Conservation (phyloP, 139 green algal genomes). For the Chlamydomonas eustigma region DNA sequence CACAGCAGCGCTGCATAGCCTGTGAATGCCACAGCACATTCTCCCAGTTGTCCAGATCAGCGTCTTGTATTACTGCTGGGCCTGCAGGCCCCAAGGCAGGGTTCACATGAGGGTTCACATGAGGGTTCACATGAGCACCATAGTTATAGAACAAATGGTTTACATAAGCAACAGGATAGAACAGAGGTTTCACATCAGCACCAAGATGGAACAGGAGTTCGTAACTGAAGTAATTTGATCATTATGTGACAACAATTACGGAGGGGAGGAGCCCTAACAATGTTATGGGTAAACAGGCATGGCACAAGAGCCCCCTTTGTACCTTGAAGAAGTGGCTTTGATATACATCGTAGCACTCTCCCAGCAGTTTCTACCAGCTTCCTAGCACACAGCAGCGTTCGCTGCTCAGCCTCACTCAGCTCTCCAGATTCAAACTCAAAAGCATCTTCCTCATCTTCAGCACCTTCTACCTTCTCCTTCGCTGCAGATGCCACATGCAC, state of each 20-base stretch:
- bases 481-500: too few relatives aligned
- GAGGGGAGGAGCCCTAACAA: too few relatives aligned
- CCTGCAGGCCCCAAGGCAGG: background rate
- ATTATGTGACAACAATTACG: too few relatives aligned
- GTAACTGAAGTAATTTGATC: too few relatives aligned
- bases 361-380: slow-evolving; percentile 10
- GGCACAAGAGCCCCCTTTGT: too few relatives aligned
- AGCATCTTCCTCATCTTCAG: background rate
- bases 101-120: too few relatives aligned
- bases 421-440: slow-evolving; percentile 2
- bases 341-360: background rate
- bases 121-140: too few relatives aligned
- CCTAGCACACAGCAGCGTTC: background rate
- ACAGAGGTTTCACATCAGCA: too few relatives aligned
- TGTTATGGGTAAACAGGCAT: too few relatives aligned
- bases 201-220: too few relatives aligned
- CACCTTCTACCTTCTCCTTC: background rate
- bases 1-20: background rate
- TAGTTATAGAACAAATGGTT: too few relatives aligned
- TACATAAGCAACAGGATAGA: too few relatives aligned
- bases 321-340: slow-evolving; percentile 4
- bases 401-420: background rate
- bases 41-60: background rate
- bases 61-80: background rate
- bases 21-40: slow-evolving; percentile 10